These are phyloP conservation scores for Dictyostelium purpureum DNA, from an alignment of 78 protist genomes.

Conservation along the genomic window DNA sequence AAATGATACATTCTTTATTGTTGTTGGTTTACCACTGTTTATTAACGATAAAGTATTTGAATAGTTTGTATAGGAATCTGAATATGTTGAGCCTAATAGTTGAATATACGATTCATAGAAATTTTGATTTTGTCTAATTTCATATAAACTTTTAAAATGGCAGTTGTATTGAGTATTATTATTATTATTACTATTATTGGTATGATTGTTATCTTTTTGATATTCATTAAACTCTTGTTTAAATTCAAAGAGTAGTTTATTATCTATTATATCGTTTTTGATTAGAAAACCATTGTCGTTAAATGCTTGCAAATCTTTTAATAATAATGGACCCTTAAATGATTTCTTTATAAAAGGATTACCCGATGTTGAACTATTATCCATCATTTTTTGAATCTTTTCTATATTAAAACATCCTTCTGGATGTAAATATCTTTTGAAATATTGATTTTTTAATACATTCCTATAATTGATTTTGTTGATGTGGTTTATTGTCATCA, in stretches of 20 bases:
- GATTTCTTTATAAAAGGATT: background rate
- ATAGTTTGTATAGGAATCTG: background rate
- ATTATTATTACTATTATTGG: background rate
- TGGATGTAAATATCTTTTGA: background rate
- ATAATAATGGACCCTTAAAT: background rate
- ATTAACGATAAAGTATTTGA: too few species aligned
- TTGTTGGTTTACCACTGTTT: too few species aligned
- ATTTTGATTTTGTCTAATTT: background rate
- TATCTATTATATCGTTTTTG: background rate
- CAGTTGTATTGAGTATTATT: background rate
- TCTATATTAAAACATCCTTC: conserved; percentile 7
- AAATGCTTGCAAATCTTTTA: background rate
- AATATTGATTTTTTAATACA: too few species aligned
- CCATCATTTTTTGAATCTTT: background rate
- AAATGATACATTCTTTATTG: too few species aligned
- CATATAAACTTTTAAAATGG: too few species aligned
- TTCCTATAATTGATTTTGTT: too few species aligned
- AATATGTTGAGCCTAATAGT: background rate
- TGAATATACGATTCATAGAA: background rate
- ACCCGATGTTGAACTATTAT: background rate
- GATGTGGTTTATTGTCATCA: too few species aligned
- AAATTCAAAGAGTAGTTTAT: too few species aligned
- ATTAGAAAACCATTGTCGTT: background rate
- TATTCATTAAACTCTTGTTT: background rate
- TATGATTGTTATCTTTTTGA: background rate